Base-by-base conservation (phyloP, 768 basidiomycete species). In the Cystobasidium onofrii region DNA sequence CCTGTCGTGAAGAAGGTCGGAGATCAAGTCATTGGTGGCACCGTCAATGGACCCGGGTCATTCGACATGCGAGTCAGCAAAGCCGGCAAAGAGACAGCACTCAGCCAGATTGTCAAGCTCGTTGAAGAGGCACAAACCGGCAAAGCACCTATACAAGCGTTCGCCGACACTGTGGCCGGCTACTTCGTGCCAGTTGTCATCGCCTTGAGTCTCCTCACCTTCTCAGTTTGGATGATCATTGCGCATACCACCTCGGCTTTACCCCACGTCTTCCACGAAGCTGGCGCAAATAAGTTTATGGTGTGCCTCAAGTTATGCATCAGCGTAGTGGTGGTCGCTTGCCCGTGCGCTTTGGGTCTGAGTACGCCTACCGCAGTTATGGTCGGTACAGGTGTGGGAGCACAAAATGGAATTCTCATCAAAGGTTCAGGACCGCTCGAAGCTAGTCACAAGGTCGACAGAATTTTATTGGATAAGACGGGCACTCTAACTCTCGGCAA, bases 311-410 rank as follows among this genome's bases (percentile, higher is more conserved):
- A 95, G 83, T 88, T 99, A 79, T 97, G 95, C 81, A 99, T 98
- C 80, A 93, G 91, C 46, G 96, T 98, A 75, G 86, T 99, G 74
- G 96, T 99, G 62, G 93, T 99, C 64, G 95, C 96, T 25, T 99
- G 96, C 81, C 96, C 96, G 0, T 99, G 96, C 80, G 95, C 96
- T 0, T 86, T 99, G 39, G 96, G 95, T 3, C 85, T 98, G 73
- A 91, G 91, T 70, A 98, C 95, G 0, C 96, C 96, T 0, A 98
- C 96, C 0, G 96, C 95, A 1, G 92, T 98, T 82, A 98, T 98
- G 96, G 96, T 98, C 36, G 96, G 96, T 20, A 98, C 95, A 0
- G 96, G 96, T 0, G 88, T 98, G 72, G 96, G 96, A 0, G 96
- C 96, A 10, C 86, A 90, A 83, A 95, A 98, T 78, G 95, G 96